These are phyloP conservation scores for Corinectria fuckeliana DNA, from an alignment of 2,329 filamentous ascomycete species.

Conservation along the genomic window DNA sequence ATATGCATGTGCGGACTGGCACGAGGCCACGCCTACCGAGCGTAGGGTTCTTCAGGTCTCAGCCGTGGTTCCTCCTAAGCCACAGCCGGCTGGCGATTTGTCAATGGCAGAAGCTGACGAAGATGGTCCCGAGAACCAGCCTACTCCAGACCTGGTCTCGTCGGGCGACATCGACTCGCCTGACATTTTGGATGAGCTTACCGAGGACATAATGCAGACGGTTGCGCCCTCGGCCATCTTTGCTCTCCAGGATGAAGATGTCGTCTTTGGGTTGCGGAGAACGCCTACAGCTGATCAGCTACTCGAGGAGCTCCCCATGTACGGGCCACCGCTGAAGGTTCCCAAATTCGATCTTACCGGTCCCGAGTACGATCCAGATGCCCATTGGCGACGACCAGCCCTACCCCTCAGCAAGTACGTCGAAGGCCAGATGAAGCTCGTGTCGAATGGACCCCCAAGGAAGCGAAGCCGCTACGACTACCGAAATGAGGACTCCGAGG, in stretches of 20 bases:
- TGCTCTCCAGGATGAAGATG: conserved; percentile 79
- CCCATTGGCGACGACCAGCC: conserved; percentile 76
- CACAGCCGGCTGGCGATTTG: conserved; percentile 39
- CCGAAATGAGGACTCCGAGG: conserved; percentile 72
- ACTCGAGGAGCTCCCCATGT: conserved; percentile 81
- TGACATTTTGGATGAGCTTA: conserved; percentile 49
- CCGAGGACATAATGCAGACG: conserved; percentile 53
- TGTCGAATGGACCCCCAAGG: conserved; percentile 66
- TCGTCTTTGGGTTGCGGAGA: conserved; percentile 77
- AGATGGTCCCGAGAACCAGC: conserved; percentile 51
- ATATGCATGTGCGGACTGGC: conserved; percentile 83
- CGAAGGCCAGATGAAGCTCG: conserved; percentile 77
- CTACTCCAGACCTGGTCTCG: conserved; percentile 71
- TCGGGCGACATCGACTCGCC: conserved; percentile 68
- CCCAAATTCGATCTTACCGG: conserved; percentile 63
- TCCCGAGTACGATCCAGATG: conserved; percentile 70
- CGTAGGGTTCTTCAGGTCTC: conserved; percentile 73
- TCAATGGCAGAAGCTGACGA: conserved; percentile 44
- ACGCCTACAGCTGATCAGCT: conserved; percentile 79
- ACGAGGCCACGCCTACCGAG: conserved; percentile 68
- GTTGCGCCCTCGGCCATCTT: conserved; percentile 81
- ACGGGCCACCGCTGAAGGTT: conserved; percentile 67
- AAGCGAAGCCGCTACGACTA: conserved; percentile 88
- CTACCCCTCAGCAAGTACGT: conserved; percentile 88
- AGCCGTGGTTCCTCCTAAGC: conserved; percentile 55